Percentiles rank a stretch among this genome's conserved stretches.
phyloP scores from a whole-genome alignment of 2,329 filamentous ascomycete genomes.

The Fusarium foetens region DNA sequence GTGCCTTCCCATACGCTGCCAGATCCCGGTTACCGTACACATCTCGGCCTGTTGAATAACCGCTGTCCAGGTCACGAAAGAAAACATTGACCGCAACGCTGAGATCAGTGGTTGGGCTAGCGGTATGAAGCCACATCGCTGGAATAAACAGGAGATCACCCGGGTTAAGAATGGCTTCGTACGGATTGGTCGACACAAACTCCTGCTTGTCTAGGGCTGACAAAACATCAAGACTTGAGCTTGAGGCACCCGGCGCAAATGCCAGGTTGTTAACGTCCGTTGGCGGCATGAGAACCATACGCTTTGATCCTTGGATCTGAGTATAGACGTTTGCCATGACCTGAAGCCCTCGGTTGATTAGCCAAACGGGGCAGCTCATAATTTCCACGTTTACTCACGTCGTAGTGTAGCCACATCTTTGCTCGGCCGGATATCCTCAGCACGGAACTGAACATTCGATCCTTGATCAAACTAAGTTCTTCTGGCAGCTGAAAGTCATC shows the following conservation, averaged over 20 bases:
- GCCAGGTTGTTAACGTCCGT: conserved; percentile 74
- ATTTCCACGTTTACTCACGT: conserved; percentile 61
- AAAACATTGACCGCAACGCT: conserved; percentile 92
- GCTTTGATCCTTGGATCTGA: conserved; percentile 79
- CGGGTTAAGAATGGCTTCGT: conserved; percentile 72
- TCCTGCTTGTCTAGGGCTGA: conserved; percentile 54
- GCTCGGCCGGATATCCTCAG: conserved; percentile 82
- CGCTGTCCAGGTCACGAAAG: conserved; percentile 75
- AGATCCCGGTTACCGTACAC: conserved; percentile 91
- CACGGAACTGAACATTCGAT: conserved; percentile 80
- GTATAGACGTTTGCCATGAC: conserved; percentile 90
- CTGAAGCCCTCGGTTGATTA: conserved; percentile 49
- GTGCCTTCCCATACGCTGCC: conserved; percentile 83
- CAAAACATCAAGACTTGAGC: conserved; percentile 81
- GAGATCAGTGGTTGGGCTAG: conserved; percentile 64
- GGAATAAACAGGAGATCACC: conserved; percentile 86
- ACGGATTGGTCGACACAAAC: conserved; percentile 66
- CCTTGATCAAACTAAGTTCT: conserved; percentile 65
- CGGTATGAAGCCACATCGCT: conserved; percentile 85
- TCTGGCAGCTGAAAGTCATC: conserved; percentile 76
- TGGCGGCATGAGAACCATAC: conserved; percentile 81
- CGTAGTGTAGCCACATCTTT: conserved; percentile 91
- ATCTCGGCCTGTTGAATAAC: conserved; percentile 80
- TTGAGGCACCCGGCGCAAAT: conserved; percentile 81
- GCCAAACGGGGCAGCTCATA: neutral